Evolutionary conservation across 306 rosid genomes (phyloP), one percentile per base, ranked within the genome.

Genomic region (Lithocarpus polystachyus): DNA sequence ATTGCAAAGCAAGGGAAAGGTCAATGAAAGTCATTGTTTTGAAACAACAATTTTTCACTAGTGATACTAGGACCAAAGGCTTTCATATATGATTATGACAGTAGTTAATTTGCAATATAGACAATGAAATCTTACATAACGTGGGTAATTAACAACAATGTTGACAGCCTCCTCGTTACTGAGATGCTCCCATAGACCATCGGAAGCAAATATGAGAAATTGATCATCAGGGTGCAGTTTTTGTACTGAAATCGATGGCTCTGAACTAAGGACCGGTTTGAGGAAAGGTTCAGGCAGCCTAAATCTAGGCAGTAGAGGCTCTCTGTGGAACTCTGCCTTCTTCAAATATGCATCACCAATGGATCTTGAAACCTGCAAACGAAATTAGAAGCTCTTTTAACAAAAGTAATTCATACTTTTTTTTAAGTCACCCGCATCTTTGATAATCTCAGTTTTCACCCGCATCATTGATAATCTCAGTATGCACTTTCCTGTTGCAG

Each of bases 121-220:
- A 6, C 14, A 67, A 73, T 4, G 72, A 29, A 80, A 33, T 24
- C 85, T 81, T 79, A 93, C 98, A 35, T 87, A 86, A 0, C 87
- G 93, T 9, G 94, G 90, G 76, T 79, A 79, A 14, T 75, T 87
- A 84, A 78, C 80, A 73, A 91, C 98, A 65, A 91, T 93, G 83
- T 91, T 82, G 20, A 90, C 88, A 13, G 88, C 97, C 78, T 81
- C 89, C 75, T 93, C 92, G 90, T 87, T 93, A 86, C 88, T 88
- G 51, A 93, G 94, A 62, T 91, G 94, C 86, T 93, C 98, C 98
- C 98, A 91, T 40, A 93, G 89, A 70, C 98, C 98, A 78, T 93
- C 98, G 28, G 97, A 91, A 82, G 93, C 98, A 76, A 89, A 90
- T 68, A 93, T 86, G 74, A 93, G 78, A 86, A 89, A 93, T 68